Evolutionary conservation across 2,329 filamentous ascomycete species (phyloP), one percentile per base, ranked within the genome.

Genomic region (Fusarium pseudocircinatum): DNA sequence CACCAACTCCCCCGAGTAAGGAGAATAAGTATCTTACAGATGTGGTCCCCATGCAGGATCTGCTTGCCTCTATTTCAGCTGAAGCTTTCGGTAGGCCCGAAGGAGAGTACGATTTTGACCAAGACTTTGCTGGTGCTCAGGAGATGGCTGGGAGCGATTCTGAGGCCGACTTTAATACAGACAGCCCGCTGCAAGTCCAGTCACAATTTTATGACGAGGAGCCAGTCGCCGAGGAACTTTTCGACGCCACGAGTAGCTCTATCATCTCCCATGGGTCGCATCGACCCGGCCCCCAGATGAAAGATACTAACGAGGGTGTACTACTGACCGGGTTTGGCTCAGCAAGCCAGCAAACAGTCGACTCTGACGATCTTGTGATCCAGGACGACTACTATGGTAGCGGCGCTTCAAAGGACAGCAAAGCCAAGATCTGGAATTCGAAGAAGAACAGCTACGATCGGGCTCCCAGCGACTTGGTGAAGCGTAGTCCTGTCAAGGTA

Each of bases 1-100:
- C 96, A 9, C 96, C 96, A 2, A 91, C 90, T 13, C 92, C 95
- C 1, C 94, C 95, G 3, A 96, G 90, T 78, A 94, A 92, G 69
- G 92, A 93, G 75, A 89, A 92, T 73, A 96, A 96, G 79, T 99
- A 97, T 81, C 89, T 94, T 40, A 98, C 95, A 1, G 90, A 96
- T 69, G 89, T 97, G 7, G 91, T 97, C 67, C 95, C 95, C 0
- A 89, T 99, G 12, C 87, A 96, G 76, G 93, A 98, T 75, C 90
- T 99, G 82, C 89, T 99, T 69, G 92, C 94, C 10, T 98, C 96
- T 0, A 94, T 99, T 75, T 94, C 94, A 12, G 94, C 94, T 3
- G 94, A 98, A 81, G 94, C 94, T 0, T 95, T 97, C 79, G 88
- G 88, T 8, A 87, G 82, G 65, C 84, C 89, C 1, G 87, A 90